Conservation (phyloP, 2,329 filamentous ascomycete genomes). For the Ophiocordyceps camponoti-floridani region DNA sequence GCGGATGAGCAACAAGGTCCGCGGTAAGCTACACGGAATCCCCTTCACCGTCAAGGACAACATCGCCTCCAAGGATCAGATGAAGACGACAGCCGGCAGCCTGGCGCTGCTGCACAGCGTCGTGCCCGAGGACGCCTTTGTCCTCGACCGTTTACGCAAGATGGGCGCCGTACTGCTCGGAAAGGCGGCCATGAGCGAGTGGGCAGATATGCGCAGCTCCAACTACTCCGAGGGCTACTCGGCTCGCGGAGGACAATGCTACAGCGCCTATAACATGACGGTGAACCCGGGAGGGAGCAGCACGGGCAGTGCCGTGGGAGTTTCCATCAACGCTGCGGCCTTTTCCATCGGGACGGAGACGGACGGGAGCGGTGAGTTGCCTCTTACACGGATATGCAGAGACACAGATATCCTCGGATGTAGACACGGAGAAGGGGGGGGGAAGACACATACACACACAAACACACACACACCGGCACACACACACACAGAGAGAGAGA, state of each 20-base stretch:
- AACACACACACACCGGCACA: too few species aligned
- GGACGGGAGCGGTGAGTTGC: conserved; percentile 37
- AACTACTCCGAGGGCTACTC: conserved; percentile 53
- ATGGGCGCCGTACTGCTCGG: conserved; percentile 54
- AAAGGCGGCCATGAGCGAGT: conserved; percentile 54
- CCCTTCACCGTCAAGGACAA: conserved; percentile 63
- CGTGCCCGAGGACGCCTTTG: conserved; percentile 49
- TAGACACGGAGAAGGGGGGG: too few species aligned
- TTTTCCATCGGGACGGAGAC: conserved; percentile 60
- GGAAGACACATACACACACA: too few species aligned
- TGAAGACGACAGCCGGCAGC: conserved; percentile 59
- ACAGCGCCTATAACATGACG: conserved; percentile 51
- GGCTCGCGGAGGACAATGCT: conserved; percentile 42
- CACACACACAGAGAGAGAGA: too few species aligned
- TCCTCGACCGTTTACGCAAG: conserved; percentile 41
- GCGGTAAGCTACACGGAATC: conserved; percentile 57
- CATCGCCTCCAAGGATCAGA: conserved; percentile 47
- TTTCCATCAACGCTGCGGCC: conserved; percentile 42
- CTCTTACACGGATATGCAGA: not conserved
- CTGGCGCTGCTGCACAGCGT: conserved; percentile 47
- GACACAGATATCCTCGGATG: too few species aligned
- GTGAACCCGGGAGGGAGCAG: conserved; percentile 51
- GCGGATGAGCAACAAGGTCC: conserved; percentile 25
- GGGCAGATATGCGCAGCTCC: conserved; percentile 53
- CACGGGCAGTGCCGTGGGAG: conserved; percentile 46